These are phyloP conservation scores for Psilocybe azurescens DNA, from an alignment of 768 basidiomycete species.

Conservation along the genomic window DNA sequence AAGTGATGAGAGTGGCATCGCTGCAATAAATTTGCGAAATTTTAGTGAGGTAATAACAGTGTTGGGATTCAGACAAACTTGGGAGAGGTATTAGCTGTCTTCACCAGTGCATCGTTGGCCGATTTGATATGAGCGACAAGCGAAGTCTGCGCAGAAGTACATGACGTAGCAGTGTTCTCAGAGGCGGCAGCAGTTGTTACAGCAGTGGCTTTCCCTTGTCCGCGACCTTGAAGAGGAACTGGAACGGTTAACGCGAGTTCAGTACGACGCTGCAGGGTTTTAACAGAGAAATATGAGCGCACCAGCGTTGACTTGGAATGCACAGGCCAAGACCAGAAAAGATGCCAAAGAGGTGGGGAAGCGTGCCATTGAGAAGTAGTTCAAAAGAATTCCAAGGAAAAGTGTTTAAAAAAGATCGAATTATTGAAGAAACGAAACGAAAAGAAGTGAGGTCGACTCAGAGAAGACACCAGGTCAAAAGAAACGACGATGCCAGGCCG, in stretches of 20 bases:
- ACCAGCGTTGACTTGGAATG: slow-evolving; percentile 15
- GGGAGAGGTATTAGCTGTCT: neutral
- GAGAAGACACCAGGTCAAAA: slow-evolving; percentile 24
- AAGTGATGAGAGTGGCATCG: slow-evolving; percentile 8
- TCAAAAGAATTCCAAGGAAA: slow-evolving; percentile 2
- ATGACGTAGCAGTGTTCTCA: neutral
- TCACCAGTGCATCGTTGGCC: slow-evolving; percentile 2
- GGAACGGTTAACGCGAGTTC: neutral
- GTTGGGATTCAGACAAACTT: neutral
- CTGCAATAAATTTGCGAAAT: neutral
- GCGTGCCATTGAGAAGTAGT: slow-evolving; percentile 25
- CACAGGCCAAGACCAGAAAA: slow-evolving; percentile 13
- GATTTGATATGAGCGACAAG: neutral
- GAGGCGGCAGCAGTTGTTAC: neutral
- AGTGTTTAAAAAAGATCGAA: slow-evolving; percentile 9
- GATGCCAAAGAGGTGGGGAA: slow-evolving; percentile 20
- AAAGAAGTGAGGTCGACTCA: slow-evolving; percentile 17
- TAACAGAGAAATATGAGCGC: neutral
- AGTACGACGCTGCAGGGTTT: neutral
- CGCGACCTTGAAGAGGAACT: slow-evolving; percentile 11
- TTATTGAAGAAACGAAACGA: slow-evolving; percentile 8
- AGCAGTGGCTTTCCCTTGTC: neutral
- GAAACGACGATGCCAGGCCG: slow-evolving; percentile 18
- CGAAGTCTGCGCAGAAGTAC: neutral
- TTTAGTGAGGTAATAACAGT: neutral